Percentiles rank a stretch among this genome's conserved stretches.
These are phyloP conservation scores for Backusella parvicylindrica DNA, from an alignment of 192 early-diverging fungal species.

Conservation along the genomic window DNA sequence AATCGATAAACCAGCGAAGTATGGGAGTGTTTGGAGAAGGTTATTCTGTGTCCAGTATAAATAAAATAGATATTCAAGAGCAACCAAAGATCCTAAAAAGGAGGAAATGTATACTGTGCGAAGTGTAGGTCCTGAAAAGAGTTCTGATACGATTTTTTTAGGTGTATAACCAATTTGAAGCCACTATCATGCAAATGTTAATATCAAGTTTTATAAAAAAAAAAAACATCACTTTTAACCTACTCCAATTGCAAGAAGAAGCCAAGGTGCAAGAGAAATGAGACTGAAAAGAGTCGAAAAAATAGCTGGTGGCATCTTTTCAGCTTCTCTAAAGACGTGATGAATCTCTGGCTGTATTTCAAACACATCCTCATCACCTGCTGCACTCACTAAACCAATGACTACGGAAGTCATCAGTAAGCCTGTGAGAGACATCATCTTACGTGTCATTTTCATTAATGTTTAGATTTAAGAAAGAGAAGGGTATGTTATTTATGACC, in stretches of 20 bases:
- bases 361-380: conserved; percentile 33
- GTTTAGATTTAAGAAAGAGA: not conserved
- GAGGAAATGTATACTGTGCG: conserved; percentile 23
- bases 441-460: conserved; percentile 11
- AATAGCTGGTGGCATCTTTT: conserved; percentile 41
- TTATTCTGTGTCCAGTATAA: conserved; percentile 50
- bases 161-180: conserved; percentile 40
- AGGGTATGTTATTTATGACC: not conserved
- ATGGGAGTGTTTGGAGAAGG: conserved; percentile 46
- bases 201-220: not conserved
- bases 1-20: conserved; percentile 33
- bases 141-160: conserved; percentile 4
- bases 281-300: conserved; percentile 39
- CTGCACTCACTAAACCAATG: conserved; percentile 14
- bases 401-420: not conserved
- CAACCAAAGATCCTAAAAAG: conserved; percentile 44
- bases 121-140: not conserved
- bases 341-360: conserved; percentile 44
- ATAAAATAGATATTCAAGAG: conserved; percentile 46
- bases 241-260: conserved; percentile 39
- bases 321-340: conserved; percentile 47
- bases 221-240: conserved; percentile 5
- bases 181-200: conserved; percentile 35
- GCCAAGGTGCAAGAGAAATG: conserved; percentile 41
- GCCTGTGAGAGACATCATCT: not conserved